These are phyloP conservation scores for Trichoderma sp. DNA, from an alignment of 2,329 filamentous ascomycete species.

Conservation along the genomic window DNA sequence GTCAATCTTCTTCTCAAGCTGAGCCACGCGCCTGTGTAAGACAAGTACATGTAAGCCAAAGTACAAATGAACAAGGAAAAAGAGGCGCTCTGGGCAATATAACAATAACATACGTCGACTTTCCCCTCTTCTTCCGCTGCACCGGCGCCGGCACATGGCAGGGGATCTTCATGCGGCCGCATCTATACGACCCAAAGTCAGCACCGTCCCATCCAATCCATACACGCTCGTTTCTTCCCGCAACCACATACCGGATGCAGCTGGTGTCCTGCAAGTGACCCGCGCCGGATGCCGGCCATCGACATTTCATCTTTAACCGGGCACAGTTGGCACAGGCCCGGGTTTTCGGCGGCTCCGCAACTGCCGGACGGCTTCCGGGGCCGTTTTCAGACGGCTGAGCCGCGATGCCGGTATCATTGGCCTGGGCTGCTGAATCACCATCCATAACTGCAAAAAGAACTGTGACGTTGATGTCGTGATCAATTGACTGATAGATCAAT, in stretches of 20 bases:
- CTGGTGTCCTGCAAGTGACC: constrained; percentile 31
- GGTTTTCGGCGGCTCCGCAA: constrained; percentile 19
- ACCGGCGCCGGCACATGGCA: constrained; percentile 42
- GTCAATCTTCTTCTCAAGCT: constrained; percentile 47
- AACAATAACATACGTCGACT: constrained; percentile 40
- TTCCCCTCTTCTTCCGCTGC: constrained; percentile 43
- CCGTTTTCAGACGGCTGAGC: neutral
- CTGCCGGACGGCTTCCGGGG: neutral
- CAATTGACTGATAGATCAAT: neutral
- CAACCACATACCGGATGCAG: constrained; percentile 37
- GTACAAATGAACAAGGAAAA: neutral
- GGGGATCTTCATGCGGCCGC: constrained; percentile 40
- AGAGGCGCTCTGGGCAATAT: neutral
- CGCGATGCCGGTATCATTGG: neutral
- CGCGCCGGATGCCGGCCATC: constrained; percentile 37
- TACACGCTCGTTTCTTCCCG: too few relatives aligned
- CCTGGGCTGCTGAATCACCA: neutral
- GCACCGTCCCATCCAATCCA: neutral
- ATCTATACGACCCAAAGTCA: constrained; percentile 35
- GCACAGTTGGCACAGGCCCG: constrained; percentile 44
- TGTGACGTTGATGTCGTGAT: neutral
- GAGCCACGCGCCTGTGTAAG: constrained; percentile 41
- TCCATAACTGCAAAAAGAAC: neutral
- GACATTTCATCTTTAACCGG: constrained; percentile 45
- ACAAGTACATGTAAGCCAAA: neutral